phyloP scores from a whole-genome alignment of 2,329 filamentous ascomycete species.

The Akanthomyces muscarius region DNA sequence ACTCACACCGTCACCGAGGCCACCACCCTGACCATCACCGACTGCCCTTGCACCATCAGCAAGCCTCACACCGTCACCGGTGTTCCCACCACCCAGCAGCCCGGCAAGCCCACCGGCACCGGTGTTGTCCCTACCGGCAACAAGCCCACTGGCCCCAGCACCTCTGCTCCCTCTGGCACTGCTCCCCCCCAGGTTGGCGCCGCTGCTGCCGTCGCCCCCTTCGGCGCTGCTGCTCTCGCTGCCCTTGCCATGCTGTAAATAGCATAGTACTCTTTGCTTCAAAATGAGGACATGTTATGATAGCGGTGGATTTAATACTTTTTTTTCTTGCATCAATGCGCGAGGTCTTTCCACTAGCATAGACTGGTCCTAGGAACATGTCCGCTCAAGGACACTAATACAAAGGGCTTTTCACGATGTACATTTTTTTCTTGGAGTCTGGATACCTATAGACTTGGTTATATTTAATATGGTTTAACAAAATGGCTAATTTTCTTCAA shows the following conservation, averaged over 20 bases:
- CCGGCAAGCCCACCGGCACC: slow-evolving; percentile 68
- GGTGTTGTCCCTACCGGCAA: slow-evolving; percentile 60
- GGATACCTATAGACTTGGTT: slow-evolving; percentile 16
- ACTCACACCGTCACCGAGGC: slow-evolving; percentile 65
- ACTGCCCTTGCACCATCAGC: slow-evolving; percentile 67
- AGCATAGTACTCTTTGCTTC: slow-evolving; percentile 16
- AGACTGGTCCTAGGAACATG: slow-evolving; percentile 2
- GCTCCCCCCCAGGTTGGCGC: slow-evolving; percentile 51
- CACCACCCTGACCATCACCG: slow-evolving; percentile 66
- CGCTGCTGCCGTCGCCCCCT: slow-evolving; percentile 11
- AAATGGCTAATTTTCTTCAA: background rate
- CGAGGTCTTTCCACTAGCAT: slow-evolving; percentile 5
- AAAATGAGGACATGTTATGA: slow-evolving; percentile 17
- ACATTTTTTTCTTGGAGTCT: slow-evolving; percentile 12
- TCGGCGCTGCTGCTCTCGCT: slow-evolving; percentile 15
- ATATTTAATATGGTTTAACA: slow-evolving; percentile 13
- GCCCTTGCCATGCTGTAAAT: slow-evolving; percentile 18
- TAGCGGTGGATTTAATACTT: slow-evolving; percentile 15
- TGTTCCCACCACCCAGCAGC: slow-evolving; percentile 37
- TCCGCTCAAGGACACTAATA: slow-evolving; percentile 3
- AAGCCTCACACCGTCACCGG: slow-evolving; percentile 51
- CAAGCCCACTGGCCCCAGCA: slow-evolving; percentile 11
- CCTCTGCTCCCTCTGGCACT: slow-evolving; percentile 45
- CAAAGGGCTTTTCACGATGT: slow-evolving; percentile 15
- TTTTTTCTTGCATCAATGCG: slow-evolving; percentile 9